These are phyloP conservation scores for Daldinia eschscholtzii DNA, from an alignment of 2,329 filamentous ascomycete species.

Conservation along the genomic window DNA sequence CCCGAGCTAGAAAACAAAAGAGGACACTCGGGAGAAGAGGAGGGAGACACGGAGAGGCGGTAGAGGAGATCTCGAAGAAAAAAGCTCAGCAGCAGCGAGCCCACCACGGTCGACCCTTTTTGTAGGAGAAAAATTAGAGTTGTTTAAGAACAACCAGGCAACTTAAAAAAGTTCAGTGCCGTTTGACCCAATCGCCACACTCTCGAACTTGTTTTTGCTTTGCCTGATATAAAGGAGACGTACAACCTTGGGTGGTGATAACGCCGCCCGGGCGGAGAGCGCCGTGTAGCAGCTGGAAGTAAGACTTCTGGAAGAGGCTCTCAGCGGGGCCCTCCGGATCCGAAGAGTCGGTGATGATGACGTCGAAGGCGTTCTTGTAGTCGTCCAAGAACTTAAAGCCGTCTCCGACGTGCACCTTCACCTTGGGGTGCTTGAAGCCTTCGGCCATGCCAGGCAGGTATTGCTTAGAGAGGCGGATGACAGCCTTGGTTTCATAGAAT, in stretches of 20 bases:
- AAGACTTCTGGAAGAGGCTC: constrained; percentile 97
- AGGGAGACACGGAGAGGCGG: constrained; percentile 24
- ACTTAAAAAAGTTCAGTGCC: constrained; percentile 49
- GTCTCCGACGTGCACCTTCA: constrained; percentile 92
- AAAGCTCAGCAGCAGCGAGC: constrained; percentile 11
- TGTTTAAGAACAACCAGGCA: constrained; percentile 52
- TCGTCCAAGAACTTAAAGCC: constrained; percentile 99
- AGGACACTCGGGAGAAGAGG: not conserved
- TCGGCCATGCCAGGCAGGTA: constrained; percentile 95
- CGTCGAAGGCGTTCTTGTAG: constrained; percentile 97
- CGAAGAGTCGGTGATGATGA: constrained; percentile 99
- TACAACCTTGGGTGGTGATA: constrained; percentile 99
- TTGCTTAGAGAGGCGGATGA: constrained; percentile 98
- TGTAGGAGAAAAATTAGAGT: constrained; percentile 32
- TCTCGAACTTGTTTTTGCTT: constrained; percentile 52
- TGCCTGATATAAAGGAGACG: constrained; percentile 75
- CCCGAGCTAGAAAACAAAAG: not conserved
- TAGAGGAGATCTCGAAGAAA: constrained; percentile 29
- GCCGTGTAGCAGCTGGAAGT: constrained; percentile 93
- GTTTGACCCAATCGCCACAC: constrained; percentile 31
- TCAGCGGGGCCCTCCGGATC: constrained; percentile 98
- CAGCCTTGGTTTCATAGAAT: constrained; percentile 68
- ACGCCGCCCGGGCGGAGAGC: constrained; percentile 95
- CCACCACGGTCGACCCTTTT: constrained; percentile 31
- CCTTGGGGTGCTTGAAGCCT: constrained; percentile 93